Base-by-base conservation (phyloP, 257 asterid species). In the Solanum sitiens region DNA sequence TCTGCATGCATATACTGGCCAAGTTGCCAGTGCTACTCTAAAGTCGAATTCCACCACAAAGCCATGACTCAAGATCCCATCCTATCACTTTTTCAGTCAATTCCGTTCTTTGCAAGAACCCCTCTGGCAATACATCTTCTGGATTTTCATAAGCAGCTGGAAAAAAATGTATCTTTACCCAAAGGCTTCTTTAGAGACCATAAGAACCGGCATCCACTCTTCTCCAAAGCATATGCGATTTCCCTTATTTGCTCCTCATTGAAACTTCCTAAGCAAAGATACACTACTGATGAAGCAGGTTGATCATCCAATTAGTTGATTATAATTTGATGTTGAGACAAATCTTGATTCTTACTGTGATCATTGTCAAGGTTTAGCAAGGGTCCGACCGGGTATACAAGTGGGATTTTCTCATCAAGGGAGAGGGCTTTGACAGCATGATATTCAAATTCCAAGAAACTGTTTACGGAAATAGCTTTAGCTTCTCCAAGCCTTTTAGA, bases 371-470 rank as follows among this genome's bases (percentile, higher is more conserved):
- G 79, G 72, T 86, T 89, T n/a, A 92, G 5, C 2, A 92, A 37
- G 61, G 97, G 94, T 5, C 97, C 95, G 11, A 91, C 56, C 0
- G 94, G 88, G 83, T 93, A 92, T 2, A 92, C 75, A 14, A 80
- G 89, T 6, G 92, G 94, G 76, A 86, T 40, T 20, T 18, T 53
- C 1, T 35, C 85, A 14, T 35, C 74, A 7, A 61, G 16, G 0
- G 87, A 61, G 63, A 91, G 83, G 37, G 87, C 63, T 50, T 89
- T 83, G 20, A 93, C 30, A 13, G 91, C 90, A 53, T 14, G 39
- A 0, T 88, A 12, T 83, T 93, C 95, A 8, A 94, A 89, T 32
- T 91, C 97, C n/a, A 77, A 44, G 73, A 92, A 94, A 1, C 94
- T 92, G 89, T 94, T 94, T 13, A 94, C 61, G 61, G 15, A 50